These are phyloP conservation scores for Podospora anserina DNA, from an alignment of 495 filamentous ascomycete species.

Conservation along the genomic window DNA sequence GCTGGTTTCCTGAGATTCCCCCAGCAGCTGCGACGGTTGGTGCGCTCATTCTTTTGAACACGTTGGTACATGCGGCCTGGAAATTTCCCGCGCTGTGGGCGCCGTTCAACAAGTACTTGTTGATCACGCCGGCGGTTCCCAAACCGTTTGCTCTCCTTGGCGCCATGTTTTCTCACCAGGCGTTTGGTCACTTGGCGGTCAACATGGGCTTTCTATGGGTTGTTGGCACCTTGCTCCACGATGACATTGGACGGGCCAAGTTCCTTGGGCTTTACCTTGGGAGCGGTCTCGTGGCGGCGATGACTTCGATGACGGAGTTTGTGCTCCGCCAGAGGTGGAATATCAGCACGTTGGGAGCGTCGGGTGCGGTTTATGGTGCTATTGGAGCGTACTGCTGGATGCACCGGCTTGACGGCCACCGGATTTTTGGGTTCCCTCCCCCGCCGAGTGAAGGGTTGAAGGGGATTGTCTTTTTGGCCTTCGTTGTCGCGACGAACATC, in stretches of 20 bases:
- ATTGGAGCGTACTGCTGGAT: slow-evolving; percentile 66
- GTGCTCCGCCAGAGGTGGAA: slow-evolving; percentile 51
- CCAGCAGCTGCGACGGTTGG: slow-evolving; percentile 75
- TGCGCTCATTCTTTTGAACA: slow-evolving; percentile 63
- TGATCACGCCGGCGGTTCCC: slow-evolving; percentile 67
- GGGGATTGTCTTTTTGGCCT: slow-evolving; percentile 46
- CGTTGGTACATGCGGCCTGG: slow-evolving; percentile 62
- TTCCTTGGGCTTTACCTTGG: slow-evolving; percentile 78
- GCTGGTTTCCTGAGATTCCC: slow-evolving; percentile 71
- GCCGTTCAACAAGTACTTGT: slow-evolving; percentile 75
- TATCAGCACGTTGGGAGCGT: slow-evolving; percentile 63
- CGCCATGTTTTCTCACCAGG: slow-evolving; percentile 76
- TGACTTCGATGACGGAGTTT: slow-evolving; percentile 53
- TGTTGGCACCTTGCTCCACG: slow-evolving; percentile 60
- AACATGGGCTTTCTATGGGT: slow-evolving; percentile 66
- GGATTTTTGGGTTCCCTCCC: slow-evolving; percentile 50
- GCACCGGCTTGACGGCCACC: slow-evolving; percentile 52
- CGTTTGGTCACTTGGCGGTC: slow-evolving; percentile 54
- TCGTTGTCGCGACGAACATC: slow-evolving; percentile 48
- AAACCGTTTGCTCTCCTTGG: slow-evolving; percentile 62
- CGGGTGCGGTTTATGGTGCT: slow-evolving; percentile 67
- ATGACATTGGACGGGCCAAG: slow-evolving; percentile 79
- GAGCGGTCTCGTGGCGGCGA: slow-evolving; percentile 63
- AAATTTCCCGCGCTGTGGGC: slow-evolving; percentile 65
- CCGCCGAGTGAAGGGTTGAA: slow-evolving; percentile 50